Evolutionary conservation across 768 basidiomycete species (phyloP).

Genomic region (Boletales sp.): DNA sequence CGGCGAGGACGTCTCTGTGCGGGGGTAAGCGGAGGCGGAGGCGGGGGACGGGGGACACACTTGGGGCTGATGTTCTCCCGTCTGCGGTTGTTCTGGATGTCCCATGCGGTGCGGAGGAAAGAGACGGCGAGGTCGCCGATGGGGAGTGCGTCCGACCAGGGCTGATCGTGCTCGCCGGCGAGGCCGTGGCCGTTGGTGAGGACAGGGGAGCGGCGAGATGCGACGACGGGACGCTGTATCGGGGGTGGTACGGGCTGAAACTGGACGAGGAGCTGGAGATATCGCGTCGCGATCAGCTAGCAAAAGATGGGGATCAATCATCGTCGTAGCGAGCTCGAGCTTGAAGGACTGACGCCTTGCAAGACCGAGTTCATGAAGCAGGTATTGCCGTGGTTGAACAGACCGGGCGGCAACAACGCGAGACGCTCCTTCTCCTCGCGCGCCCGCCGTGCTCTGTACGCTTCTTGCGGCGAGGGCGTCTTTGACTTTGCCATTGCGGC

Average conservation of each 20-base stretch:
- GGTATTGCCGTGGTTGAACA: conserved; percentile 82
- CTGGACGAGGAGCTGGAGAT: conserved; percentile 54
- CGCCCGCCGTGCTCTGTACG: conserved; percentile 53
- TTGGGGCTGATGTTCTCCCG: conserved; percentile 61
- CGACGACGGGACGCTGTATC: conserved; percentile 38
- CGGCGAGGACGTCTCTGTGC: conserved; percentile 55
- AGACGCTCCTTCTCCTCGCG: conserved; percentile 60
- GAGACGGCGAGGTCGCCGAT: conserved; percentile 66
- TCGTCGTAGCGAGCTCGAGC: too few species aligned
- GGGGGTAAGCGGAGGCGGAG: neutral
- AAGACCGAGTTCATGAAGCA: conserved; percentile 97
- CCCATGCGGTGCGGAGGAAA: conserved; percentile 62
- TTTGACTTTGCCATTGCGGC: conserved; percentile 51
- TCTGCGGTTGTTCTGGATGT: conserved; percentile 47
- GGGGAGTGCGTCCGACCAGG: conserved; percentile 59
- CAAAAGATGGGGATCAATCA: neutral
- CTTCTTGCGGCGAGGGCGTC: conserved; percentile 57
- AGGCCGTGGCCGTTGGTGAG: conserved; percentile 55
- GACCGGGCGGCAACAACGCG: conserved; percentile 66
- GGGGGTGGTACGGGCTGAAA: conserved; percentile 47
- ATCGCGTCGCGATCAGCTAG: conserved; percentile 65
- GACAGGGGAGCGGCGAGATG: conserved; percentile 56
- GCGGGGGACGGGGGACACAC: conserved; percentile 38
- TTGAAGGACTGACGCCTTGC: too few species aligned
- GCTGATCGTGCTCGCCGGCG: conserved; percentile 48